Evolutionary conservation across 495 filamentous ascomycete genomes (phyloP).

Genomic region (Bombardia bombarda): DNA sequence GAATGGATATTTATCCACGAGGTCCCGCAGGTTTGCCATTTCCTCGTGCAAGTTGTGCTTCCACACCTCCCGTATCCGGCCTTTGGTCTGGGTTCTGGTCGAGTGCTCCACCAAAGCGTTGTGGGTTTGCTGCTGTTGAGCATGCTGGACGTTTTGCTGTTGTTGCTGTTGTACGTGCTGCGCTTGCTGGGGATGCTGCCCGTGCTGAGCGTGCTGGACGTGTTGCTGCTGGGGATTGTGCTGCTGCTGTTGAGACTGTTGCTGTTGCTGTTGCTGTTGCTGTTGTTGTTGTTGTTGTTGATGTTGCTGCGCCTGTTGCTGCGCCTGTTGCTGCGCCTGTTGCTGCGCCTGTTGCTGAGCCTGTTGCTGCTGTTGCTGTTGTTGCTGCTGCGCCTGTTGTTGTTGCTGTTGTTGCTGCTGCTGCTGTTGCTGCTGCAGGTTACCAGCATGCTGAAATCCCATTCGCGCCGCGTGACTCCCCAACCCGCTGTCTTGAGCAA

Average conservation of each 20-base stretch:
- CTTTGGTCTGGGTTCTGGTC: constrained; percentile 44
- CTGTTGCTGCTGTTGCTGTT: constrained; percentile 30
- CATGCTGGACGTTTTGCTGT: constrained; percentile 41
- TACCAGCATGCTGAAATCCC: constrained; percentile 71
- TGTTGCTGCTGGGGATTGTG: constrained; percentile 30
- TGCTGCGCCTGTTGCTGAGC: constrained; percentile 15
- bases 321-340: constrained; percentile 44
- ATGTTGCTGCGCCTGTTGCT: constrained; percentile 52
- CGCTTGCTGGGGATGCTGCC: constrained; percentile 5
- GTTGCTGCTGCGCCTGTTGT: constrained; percentile 52
- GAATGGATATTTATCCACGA: constrained; percentile 87
- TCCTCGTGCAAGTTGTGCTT: constrained; percentile 83
- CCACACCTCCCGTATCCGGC: constrained; percentile 92
- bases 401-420: constrained; percentile 16
- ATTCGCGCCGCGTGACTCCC: constrained; percentile 85
- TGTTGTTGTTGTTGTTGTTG: constrained; percentile 33
- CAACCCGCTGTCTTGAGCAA: constrained; percentile 69
- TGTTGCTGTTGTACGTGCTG: constrained; percentile 43
- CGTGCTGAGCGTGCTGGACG: constrained; percentile 34
- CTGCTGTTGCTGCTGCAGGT: constrained; percentile 56
- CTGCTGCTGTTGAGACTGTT: constrained; percentile 51
- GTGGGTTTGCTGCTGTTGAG: constrained; percentile 40
- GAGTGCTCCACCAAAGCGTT: constrained; percentile 37
- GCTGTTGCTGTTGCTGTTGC: constrained; percentile 51
- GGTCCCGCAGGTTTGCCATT: constrained; percentile 66